Percentiles rank a stretch among this genome's conserved stretches.
phyloP scores from a whole-genome alignment of 495 filamentous ascomycete genomes.

The Trichoderma erinaceum region DNA sequence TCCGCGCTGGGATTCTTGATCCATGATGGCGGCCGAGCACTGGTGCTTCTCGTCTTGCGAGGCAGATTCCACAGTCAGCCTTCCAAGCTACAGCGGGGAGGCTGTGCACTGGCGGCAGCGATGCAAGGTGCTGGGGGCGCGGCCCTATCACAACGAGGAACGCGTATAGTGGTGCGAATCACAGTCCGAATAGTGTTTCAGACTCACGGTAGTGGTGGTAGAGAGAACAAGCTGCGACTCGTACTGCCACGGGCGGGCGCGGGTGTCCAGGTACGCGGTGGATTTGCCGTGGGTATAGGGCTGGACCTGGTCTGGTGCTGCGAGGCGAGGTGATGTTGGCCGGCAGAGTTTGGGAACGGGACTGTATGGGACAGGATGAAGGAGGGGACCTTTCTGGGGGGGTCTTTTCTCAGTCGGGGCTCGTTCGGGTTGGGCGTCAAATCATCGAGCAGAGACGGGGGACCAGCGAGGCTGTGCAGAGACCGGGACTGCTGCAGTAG shows the following conservation, averaged over 20 bases:
- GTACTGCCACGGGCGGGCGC: not conserved
- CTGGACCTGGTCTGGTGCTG: not conserved
- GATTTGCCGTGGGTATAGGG: constrained; percentile 8
- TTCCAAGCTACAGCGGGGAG: constrained; percentile 1
- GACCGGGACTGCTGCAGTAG: not conserved
- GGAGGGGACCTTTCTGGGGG: not conserved
- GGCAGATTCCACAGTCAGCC: constrained; percentile 17
- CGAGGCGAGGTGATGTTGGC: not conserved
- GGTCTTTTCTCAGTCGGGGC: constrained; percentile 3
- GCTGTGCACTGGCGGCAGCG: constrained; percentile 13
- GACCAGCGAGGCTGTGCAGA: constrained; percentile 9
- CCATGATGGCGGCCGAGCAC: constrained; percentile 29
- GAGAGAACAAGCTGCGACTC: not conserved
- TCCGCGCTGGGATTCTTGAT: constrained; percentile 40
- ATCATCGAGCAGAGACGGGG: constrained; percentile 8
- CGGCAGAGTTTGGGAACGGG: constrained; percentile 5
- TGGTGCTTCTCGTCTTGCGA: constrained; percentile 11
- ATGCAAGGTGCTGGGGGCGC: constrained; percentile 10
- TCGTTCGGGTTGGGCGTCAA: constrained; percentile 13
- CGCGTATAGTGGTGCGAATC: constrained; percentile 10
- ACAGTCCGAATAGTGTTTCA: constrained; percentile 2
- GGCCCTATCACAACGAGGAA: constrained; percentile 5
- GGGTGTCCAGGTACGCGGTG: constrained; percentile 8
- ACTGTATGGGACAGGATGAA: not conserved
- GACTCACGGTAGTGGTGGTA: not conserved